Conservation (phyloP, 768 basidiomycete species). For the Amanita inopinata region DNA sequence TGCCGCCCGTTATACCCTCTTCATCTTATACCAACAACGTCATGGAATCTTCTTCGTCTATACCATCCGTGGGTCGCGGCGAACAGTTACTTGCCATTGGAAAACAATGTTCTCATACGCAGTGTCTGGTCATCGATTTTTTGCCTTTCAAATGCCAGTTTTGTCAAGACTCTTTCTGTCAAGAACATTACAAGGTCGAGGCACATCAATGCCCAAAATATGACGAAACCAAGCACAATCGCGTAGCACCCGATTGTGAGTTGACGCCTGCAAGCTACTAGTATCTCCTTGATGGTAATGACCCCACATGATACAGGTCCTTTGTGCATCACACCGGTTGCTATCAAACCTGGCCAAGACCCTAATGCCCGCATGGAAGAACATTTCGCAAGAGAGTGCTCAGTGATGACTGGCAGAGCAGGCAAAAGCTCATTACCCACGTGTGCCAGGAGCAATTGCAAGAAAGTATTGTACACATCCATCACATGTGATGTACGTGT, state of each 20-base stretch:
- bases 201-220: constrained; percentile 62
- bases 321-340: constrained; percentile 65
- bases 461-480: constrained; percentile 65
- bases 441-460: constrained; percentile 55
- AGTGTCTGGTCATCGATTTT: constrained; percentile 72
- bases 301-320: constrained; percentile 41
- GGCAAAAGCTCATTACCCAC: constrained; percentile 38
- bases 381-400: constrained; percentile 60
- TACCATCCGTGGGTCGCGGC: constrained; percentile 28
- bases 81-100: constrained; percentile 57
- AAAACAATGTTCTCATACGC: constrained; percentile 56
- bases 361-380: constrained; percentile 76
- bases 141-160: constrained; percentile 83
- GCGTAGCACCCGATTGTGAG: constrained; percentile 70
- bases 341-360: constrained; percentile 68
- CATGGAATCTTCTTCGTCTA: constrained; percentile 15
- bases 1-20: not conserved
- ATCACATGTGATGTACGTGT: constrained; percentile 64
- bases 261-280: constrained; percentile 8
- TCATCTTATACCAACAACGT: constrained; percentile 3
- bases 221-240: constrained; percentile 60
- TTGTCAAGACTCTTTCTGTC: constrained; percentile 61
- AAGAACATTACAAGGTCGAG: constrained; percentile 67
- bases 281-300: not conserved
- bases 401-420: constrained; percentile 56